Conservation (phyloP, 225 moss, liverwort and hornwort genomes). For the Neckera pumila region DNA sequence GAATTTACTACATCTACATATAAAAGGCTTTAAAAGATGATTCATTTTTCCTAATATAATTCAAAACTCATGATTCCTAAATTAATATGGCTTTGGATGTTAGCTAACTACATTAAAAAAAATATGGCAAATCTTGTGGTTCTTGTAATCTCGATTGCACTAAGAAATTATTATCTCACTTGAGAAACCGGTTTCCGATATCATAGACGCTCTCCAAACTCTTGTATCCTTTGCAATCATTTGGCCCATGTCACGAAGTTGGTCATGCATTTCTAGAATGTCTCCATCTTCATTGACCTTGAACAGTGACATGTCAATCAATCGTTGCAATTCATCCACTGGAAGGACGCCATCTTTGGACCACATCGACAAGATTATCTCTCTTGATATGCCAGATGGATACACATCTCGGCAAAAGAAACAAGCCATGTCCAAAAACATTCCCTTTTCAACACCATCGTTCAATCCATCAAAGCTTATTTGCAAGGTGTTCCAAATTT, state of each 20-base stretch:
- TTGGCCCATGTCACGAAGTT: background rate
- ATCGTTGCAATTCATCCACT: background rate
- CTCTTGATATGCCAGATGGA: background rate
- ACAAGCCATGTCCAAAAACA: background rate
- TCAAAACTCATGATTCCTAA: background rate
- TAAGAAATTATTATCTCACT: background rate
- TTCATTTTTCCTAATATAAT: background rate
- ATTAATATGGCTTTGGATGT: background rate
- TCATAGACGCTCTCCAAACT: background rate
- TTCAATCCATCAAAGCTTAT: background rate
- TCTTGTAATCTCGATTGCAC: background rate
- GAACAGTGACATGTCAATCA: background rate
- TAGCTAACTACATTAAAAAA: background rate
- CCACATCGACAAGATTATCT: background rate
- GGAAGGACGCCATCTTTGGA: background rate
- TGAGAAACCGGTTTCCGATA: accelerated
- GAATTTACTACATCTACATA: accelerated
- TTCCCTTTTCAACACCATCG: background rate
- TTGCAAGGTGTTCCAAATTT: background rate
- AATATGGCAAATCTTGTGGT: accelerated
- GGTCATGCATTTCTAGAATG: background rate
- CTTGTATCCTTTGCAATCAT: background rate
- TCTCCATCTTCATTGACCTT: background rate
- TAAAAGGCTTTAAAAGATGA: background rate
- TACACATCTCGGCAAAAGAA: background rate